Percentiles rank a stretch among this genome's conserved stretches.
phyloP scores from a whole-genome alignment of 1,284 basidiomycete genomes.

The Ganoderma boninense region DNA sequence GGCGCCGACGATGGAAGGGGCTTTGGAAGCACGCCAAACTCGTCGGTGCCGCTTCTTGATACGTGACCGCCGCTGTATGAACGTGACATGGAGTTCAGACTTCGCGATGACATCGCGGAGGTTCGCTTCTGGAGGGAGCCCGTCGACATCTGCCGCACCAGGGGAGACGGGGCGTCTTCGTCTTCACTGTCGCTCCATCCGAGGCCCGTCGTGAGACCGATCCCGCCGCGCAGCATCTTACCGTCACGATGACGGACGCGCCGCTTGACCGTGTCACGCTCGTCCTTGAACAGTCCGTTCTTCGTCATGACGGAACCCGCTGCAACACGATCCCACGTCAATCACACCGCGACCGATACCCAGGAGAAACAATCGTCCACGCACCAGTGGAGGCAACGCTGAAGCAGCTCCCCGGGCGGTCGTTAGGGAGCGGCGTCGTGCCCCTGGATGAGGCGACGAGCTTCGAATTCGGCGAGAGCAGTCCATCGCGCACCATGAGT shows the following conservation, averaged over 20 bases:
- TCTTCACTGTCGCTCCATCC: slow-evolving; percentile 88
- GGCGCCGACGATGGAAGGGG: slow-evolving; percentile 32
- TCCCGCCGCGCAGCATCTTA: slow-evolving; percentile 65
- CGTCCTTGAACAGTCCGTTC: slow-evolving; percentile 64
- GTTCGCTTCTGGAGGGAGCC: slow-evolving; percentile 48
- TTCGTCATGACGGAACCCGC: slow-evolving; percentile 53
- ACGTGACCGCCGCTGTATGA: slow-evolving; percentile 40
- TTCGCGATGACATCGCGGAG: slow-evolving; percentile 17
- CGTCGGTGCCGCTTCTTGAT: slow-evolving; percentile 29
- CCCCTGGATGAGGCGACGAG: slow-evolving; percentile 53
- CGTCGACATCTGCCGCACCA: slow-evolving; percentile 70
- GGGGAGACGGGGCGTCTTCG: slow-evolving; percentile 79
- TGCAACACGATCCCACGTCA: slow-evolving; percentile 12
- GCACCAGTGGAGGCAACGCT: slow-evolving; percentile 50
- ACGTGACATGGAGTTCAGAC: slow-evolving; percentile 41
- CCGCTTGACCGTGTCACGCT: slow-evolving; percentile 67
- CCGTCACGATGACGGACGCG: slow-evolving; percentile 76
- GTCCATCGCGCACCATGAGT: slow-evolving; percentile 76
- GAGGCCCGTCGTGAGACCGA: slow-evolving; percentile 80
- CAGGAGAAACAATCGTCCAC: slow-evolving; percentile 27
- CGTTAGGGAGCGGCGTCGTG: slow-evolving; percentile 37
- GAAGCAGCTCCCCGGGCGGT: slow-evolving; percentile 48
- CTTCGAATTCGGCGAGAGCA: slow-evolving; percentile 77
- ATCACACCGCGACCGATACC: slow-evolving; percentile 13
- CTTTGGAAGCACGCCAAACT: slow-evolving; percentile 28